phyloP scores from a whole-genome alignment of 441 rosid genomes.

The Eruca vesicaria region DNA sequence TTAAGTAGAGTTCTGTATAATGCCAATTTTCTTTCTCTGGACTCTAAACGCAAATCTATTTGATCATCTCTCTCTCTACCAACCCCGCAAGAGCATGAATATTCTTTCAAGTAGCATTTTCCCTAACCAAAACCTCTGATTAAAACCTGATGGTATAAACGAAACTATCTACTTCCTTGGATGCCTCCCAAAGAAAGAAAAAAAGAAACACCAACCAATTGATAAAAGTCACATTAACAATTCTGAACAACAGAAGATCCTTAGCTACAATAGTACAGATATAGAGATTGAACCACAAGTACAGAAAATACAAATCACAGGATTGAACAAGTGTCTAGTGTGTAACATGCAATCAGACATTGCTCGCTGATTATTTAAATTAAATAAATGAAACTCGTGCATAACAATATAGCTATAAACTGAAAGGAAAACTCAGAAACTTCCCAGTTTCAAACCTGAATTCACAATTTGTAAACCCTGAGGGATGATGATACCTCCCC shows the following conservation, averaged over 20 bases:
- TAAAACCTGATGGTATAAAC: background rate
- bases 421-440: background rate
- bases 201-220: background rate
- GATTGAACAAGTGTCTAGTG: background rate
- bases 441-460: slow-evolving; percentile 1
- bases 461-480: background rate
- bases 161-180: background rate
- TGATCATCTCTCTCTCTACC: background rate
- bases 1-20: background rate
- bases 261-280: background rate
- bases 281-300: background rate
- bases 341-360: slow-evolving; percentile 12
- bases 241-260: background rate
- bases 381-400: slow-evolving; percentile 2
- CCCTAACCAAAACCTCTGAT: too few relatives aligned
- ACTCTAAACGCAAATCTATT: background rate
- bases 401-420: slow-evolving; percentile 10
- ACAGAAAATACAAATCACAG: background rate
- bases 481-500: slow-evolving; percentile 7
- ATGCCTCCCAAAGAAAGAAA: background rate
- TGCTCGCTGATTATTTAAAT: background rate
- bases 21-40: background rate
- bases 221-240: background rate
- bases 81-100: background rate
- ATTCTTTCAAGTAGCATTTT: background rate